phyloP scores from a whole-genome alignment of 2,329 filamentous ascomycete species.

The Alternaria arbusti region DNA sequence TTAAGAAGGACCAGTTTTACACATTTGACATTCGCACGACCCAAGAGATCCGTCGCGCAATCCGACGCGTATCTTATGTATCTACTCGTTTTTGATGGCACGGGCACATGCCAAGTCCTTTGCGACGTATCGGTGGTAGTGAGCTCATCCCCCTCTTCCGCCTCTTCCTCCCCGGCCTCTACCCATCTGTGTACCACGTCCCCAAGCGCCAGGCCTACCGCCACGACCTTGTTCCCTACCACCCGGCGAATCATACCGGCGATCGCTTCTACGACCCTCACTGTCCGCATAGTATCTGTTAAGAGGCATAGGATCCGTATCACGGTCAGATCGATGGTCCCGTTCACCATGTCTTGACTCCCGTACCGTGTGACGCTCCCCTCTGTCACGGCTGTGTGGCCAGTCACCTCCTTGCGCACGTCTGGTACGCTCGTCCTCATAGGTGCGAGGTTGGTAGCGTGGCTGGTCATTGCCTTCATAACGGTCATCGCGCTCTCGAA shows the following conservation, averaged over 20 bases:
- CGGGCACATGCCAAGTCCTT: background rate
- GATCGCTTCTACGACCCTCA: background rate
- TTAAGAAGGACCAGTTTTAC: background rate
- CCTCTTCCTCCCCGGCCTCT: background rate
- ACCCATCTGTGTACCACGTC: too few species aligned
- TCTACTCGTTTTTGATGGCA: background rate
- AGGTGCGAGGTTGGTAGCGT: background rate
- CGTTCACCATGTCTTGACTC: background rate
- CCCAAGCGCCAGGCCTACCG: too few species aligned
- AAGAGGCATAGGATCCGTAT: background rate
- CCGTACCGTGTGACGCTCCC: background rate
- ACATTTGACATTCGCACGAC: background rate
- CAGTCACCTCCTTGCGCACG: background rate
- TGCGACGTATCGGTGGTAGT: background rate
- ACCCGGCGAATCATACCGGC: background rate
- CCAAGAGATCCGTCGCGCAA: background rate
- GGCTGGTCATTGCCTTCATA: background rate
- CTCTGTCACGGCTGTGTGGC: background rate
- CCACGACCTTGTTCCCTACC: too few species aligned
- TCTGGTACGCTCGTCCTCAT: background rate
- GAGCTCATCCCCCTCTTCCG: background rate
- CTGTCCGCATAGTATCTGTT: background rate
- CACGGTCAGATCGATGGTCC: background rate
- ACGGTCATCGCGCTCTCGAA: background rate
- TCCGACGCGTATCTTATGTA: background rate